Conservation (phyloP, 345 rosid species). For the Melaleuca alternifolia region DNA sequence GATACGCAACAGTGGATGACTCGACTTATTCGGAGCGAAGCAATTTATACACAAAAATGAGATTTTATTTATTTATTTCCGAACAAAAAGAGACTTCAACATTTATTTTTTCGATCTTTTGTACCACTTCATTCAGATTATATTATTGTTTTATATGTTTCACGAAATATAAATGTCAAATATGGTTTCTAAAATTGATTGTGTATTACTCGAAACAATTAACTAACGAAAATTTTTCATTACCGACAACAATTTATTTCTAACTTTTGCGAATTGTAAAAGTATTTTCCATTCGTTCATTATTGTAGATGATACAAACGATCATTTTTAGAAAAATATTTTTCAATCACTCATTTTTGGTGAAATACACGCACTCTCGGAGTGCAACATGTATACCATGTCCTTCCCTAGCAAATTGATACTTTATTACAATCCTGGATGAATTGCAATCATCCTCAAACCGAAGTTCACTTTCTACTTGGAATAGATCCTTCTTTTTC, state of each 20-base stretch:
- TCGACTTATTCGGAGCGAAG: background rate
- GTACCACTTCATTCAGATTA: background rate
- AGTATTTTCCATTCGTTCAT: too few species aligned
- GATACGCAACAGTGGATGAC: background rate
- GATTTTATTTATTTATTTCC: background rate
- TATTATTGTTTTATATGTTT: background rate
- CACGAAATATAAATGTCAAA: too few species aligned
- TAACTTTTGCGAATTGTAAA: too few species aligned
- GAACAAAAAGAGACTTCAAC: background rate
- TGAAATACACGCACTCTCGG: too few species aligned
- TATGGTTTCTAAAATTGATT: too few species aligned
- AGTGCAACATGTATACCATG: background rate
- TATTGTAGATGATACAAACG: too few species aligned
- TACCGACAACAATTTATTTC: too few species aligned
- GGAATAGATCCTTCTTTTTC: background rate
- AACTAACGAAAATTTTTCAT: too few species aligned
- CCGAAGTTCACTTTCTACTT: background rate
- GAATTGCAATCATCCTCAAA: background rate
- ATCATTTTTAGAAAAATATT: too few species aligned
- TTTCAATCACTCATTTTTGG: too few species aligned
- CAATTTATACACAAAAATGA: background rate
- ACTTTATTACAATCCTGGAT: background rate
- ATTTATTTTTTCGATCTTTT: background rate
- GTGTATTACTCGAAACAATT: too few species aligned
- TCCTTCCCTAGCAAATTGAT: background rate